These are phyloP conservation scores for Lipomyces yamadae DNA, from an alignment of 805 yeast species.

Conservation along the genomic window DNA sequence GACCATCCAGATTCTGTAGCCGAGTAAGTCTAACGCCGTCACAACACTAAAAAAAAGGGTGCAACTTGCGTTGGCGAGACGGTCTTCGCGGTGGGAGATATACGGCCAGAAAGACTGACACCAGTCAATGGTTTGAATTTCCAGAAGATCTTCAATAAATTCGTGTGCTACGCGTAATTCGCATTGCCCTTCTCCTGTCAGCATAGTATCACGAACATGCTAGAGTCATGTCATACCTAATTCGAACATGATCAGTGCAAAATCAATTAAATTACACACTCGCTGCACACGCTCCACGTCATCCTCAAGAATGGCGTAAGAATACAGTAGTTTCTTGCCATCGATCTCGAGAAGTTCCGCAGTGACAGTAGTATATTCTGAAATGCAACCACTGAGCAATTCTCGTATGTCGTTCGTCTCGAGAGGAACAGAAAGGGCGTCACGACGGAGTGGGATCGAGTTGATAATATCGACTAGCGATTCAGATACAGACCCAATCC, in stretches of 20 bases:
- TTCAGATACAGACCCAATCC: background rate
- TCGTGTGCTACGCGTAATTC: conserved; percentile 37
- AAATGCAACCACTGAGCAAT: background rate
- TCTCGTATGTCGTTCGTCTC: background rate
- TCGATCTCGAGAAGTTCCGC: conserved; percentile 9
- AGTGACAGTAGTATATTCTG: background rate
- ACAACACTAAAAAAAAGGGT: background rate
- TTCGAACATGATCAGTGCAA: conserved; percentile 24
- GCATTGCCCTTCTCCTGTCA: conserved; percentile 23
- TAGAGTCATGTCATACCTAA: conserved; percentile 5
- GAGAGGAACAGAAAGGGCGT: conserved; percentile 3
- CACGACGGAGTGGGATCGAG: conserved; percentile 1
- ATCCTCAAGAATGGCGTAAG: conserved; percentile 24
- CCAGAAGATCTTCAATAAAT: conserved; percentile 46
- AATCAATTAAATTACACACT: conserved; percentile 39
- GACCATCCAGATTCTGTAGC: conserved; percentile 40
- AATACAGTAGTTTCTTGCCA: conserved; percentile 27
- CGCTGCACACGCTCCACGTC: conserved; percentile 3
- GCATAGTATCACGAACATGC: background rate
- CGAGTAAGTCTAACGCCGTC: background rate
- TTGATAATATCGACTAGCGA: background rate
- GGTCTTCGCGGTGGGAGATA: conserved; percentile 41
- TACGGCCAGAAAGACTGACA: conserved; percentile 47
- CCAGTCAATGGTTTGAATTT: conserved; percentile 45
- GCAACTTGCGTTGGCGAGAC: conserved; percentile 35